Base-by-base conservation (phyloP, 2,329 filamentous ascomycete species). In the Emydomyces testavorans region DNA sequence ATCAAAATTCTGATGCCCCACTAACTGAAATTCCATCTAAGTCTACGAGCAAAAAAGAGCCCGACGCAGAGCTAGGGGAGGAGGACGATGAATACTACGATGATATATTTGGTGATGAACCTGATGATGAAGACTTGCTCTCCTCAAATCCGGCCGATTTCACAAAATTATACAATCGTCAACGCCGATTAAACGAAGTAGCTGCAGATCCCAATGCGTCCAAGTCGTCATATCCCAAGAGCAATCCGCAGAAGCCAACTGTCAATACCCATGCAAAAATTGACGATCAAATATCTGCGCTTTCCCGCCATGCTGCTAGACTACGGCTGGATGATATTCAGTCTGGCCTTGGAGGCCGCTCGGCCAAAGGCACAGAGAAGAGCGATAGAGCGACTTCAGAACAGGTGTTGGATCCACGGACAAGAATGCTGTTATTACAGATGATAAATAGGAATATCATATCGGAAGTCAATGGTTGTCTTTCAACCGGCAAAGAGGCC, bases 401-500 rank as follows among this genome's bases (percentile, higher is more conserved):
- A 65, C 87, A 95, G 65, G 92, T 98, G 41, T 72, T 98, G 52
- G 92, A 98, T 67, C 86, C 88, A 53, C 78, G 88, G 46, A 98
- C 92, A 11, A 83, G 89, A 56, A 94, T 95, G 86, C 89, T 98
- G 52, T 72, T 98, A 46, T 74, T 95, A 54, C 87, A 95, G 69
- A 87, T 98, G 77, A 90, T 96, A 71, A 95, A 96, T 65, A 80
- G 87, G 28, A 83, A 87, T 51, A 74, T 90, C 53, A 81, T 98
- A 42, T 85, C 83, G 49, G 89, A 95, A 65, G 82, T 98, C 44
- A 88, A 98, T 63, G 92, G 93, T 39, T 92, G 92, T 62, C 77
- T 98, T 57, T 94, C 87, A 52, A 98, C 92, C 0, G 92, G 92
- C 48, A 98, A 98, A 65, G 92, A 98, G 67, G 92, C 92, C 51